A percentile compares a stretch with the other conserved stretches of the same genome.
Conservation (phyloP, 371 early-diverging fungal genomes). For the Mucor lusitanicus region DNA sequence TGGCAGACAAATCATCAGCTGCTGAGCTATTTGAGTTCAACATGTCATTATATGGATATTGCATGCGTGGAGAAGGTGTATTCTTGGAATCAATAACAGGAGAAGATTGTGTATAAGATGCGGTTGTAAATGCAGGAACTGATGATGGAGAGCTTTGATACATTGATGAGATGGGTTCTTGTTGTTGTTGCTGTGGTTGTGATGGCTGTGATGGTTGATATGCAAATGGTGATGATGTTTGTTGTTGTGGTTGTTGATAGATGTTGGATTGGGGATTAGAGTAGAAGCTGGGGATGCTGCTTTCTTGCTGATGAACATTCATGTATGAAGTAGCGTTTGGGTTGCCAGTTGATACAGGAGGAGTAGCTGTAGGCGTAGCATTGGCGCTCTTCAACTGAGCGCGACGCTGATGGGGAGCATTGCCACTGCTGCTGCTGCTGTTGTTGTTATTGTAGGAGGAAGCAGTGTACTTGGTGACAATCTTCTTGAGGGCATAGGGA, state of each 20-base stretch:
- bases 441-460: slow-evolving; percentile 9
- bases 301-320: background rate
- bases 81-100: background rate
- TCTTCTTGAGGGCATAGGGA: slow-evolving; percentile 69
- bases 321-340: background rate
- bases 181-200: background rate
- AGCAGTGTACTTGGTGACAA: slow-evolving; percentile 67
- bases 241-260: slow-evolving; percentile 4
- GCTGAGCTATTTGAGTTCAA: background rate
- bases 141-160: background rate
- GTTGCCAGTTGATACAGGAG: background rate
- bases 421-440: background rate
- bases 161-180: background rate
- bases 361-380: background rate
- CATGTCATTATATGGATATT: background rate
- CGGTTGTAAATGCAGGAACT: background rate
- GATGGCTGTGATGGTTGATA: background rate
- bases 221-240: background rate
- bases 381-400: background rate
- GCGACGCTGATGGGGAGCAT: background rate
- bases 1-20: background rate
- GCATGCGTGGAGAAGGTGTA: background rate
- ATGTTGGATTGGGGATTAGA: background rate
- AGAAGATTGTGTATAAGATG: background rate
- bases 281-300: background rate